phyloP scores from a whole-genome alignment of 371 early-diverging fungal genomes.

The Haplosporangium sp. region DNA sequence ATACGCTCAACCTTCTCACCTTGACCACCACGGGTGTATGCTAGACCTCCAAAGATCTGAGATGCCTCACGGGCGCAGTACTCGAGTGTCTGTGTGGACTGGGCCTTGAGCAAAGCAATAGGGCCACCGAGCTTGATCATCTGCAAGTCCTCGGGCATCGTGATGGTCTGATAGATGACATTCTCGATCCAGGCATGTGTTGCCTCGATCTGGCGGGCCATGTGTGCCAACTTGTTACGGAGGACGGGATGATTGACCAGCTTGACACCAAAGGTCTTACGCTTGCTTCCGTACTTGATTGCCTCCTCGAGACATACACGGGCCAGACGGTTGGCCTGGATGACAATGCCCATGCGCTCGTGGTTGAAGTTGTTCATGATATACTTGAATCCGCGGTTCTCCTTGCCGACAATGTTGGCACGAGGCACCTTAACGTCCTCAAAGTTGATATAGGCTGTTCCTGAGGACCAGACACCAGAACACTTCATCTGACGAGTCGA shows the following conservation, averaged over 20 bases:
- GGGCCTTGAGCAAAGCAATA: conserved; percentile 89
- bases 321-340: conserved; percentile 88
- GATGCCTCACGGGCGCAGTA: conserved; percentile 90
- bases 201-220: conserved; percentile 89
- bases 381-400: conserved; percentile 89
- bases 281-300: conserved; percentile 87
- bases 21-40: conserved; percentile 85
- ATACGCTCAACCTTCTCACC: conserved; percentile 90
- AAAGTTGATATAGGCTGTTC: conserved; percentile 80
- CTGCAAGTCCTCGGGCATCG: conserved; percentile 74
- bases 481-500: conserved; percentile 84
- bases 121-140: conserved; percentile 86
- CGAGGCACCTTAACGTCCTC: conserved; percentile 91
- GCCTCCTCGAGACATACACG: conserved; percentile 91
- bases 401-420: conserved; percentile 84
- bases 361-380: conserved; percentile 84
- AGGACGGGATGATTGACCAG: conserved; percentile 81
- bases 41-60: conserved; percentile 92
- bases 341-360: conserved; percentile 82
- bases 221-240: conserved; percentile 76
- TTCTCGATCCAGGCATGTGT: conserved; percentile 89
- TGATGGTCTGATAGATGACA: conserved; percentile 72
- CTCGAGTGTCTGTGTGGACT: conserved; percentile 88
- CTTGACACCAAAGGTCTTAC: conserved; percentile 87
- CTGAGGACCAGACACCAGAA: conserved; percentile 85